phyloP scores from a whole-genome alignment of 192 early-diverging fungal species.

The Piromyces sp. region DNA sequence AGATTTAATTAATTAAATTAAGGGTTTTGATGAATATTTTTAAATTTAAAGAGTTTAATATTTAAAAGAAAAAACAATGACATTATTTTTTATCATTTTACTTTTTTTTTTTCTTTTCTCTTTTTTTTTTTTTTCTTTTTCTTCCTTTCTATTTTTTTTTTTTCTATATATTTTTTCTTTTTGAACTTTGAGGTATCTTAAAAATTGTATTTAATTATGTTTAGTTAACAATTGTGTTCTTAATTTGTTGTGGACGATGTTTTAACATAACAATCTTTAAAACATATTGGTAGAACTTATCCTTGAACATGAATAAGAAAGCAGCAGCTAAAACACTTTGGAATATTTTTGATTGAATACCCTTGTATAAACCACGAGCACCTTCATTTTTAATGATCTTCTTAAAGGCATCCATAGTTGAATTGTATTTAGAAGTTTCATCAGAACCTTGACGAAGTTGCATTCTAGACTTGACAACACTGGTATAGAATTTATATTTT shows the following conservation, averaged over 20 bases:
- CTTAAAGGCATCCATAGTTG: conserved; percentile 67
- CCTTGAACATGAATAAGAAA: conserved; percentile 90
- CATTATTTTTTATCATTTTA: no score
- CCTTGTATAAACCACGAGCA: conserved; percentile 76
- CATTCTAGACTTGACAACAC: conserved; percentile 94
- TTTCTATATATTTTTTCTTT: no score
- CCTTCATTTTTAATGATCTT: conserved; percentile 88
- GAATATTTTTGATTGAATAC: conserved; percentile 86
- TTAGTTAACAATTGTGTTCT: background rate
- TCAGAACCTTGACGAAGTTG: conserved; percentile 78
- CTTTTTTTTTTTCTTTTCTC: no score
- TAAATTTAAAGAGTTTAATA: no score
- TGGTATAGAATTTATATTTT: no score
- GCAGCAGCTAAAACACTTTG: conserved; percentile 90
- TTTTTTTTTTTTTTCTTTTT: no score
- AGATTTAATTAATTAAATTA: no score
- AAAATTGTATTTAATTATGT: background rate
- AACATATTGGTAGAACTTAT: conserved; percentile 53
- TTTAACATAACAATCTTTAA: background rate
- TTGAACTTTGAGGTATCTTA: background rate
- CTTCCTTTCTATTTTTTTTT: no score
- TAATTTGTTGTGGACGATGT: background rate
- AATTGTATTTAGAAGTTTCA: conserved; percentile 54
- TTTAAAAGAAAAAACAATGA: no score
- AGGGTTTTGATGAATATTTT: no score